These are phyloP conservation scores for Thielaviopsis ethacetica DNA, from an alignment of 2,329 filamentous ascomycete genomes.

Conservation along the genomic window DNA sequence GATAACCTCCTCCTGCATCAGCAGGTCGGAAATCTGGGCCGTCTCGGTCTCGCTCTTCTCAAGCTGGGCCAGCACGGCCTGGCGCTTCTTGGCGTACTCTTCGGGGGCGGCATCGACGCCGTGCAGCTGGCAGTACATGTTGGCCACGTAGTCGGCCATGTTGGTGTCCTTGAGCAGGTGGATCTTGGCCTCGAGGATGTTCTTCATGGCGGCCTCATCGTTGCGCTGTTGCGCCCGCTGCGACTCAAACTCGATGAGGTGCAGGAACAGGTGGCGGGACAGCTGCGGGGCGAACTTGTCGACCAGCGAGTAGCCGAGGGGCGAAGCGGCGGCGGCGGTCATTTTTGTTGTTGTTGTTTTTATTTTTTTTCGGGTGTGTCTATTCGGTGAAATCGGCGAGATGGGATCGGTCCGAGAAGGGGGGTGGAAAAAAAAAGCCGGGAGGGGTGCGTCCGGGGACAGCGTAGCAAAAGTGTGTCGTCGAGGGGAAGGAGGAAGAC, in stretches of 20 bases:
- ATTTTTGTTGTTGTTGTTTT: constrained; percentile 1
- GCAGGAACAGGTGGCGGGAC: constrained; percentile 92
- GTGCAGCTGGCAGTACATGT: constrained; percentile 79
- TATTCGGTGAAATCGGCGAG: constrained; percentile 9
- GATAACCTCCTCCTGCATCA: constrained; percentile 80
- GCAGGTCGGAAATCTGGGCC: constrained; percentile 69
- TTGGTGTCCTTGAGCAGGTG: constrained; percentile 79
- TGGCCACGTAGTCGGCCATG: constrained; percentile 96
- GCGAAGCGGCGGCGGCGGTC: constrained; percentile 10
- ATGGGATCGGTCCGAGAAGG: constrained; percentile 2
- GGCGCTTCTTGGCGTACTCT: constrained; percentile 77
- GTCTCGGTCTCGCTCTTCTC: constrained; percentile 77
- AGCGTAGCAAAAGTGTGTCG: neutral
- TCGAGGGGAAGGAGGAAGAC: neutral
- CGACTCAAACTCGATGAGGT: constrained; percentile 80
- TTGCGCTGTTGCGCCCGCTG: constrained; percentile 65
- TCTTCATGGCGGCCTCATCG: constrained; percentile 39
- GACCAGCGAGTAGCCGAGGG: constrained; percentile 12
- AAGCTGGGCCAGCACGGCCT: constrained; percentile 71
- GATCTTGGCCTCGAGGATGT: constrained; percentile 77
- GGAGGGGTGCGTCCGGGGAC: neutral
- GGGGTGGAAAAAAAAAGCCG: neutral
- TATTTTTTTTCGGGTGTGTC: neutral
- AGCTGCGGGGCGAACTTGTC: constrained; percentile 72
- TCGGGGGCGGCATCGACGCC: constrained; percentile 59